Evolutionary conservation across 1,139 yeast species (phyloP).

Genomic region (Scheffersomyces titani): DNA sequence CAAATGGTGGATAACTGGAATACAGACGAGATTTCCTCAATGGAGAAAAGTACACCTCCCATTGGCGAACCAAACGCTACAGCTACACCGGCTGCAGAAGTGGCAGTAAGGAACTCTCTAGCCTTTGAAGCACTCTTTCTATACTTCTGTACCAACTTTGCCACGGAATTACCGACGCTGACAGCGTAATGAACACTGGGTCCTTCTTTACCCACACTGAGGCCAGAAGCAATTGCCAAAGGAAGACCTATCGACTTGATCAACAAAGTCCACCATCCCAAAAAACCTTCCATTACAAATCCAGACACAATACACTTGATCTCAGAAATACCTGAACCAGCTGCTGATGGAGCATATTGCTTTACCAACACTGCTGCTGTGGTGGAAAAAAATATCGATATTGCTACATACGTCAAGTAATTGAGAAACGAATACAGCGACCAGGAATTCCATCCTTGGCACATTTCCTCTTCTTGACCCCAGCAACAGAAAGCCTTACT

Average conservation of each 20-base stretch:
- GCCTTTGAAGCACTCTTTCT: conserved; percentile 50
- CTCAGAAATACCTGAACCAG: conserved; percentile 97
- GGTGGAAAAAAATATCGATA: conserved; percentile 64
- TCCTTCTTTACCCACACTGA: conserved; percentile 83
- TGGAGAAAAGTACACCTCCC: conserved; percentile 69
- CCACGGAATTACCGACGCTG: conserved; percentile 71
- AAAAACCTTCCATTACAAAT: conserved; percentile 75
- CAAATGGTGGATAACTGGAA: conserved; percentile 81
- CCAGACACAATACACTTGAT: conserved; percentile 96
- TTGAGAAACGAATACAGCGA: conserved; percentile 43
- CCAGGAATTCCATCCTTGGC: conserved; percentile 62
- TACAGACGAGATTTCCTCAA: conserved; percentile 73
- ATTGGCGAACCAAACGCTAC: conserved; percentile 76
- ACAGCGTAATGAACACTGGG: conserved; percentile 87
- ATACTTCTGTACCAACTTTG: conserved; percentile 51
- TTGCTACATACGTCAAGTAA: conserved; percentile 58
- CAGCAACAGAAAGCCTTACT: conserved; percentile 82
- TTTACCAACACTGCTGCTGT: conserved; percentile 70
- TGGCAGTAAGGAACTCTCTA: conserved; percentile 59
- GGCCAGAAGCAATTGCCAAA: conserved; percentile 78
- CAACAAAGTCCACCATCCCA: conserved; percentile 69
- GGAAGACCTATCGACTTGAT: conserved; percentile 85
- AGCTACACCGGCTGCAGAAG: conserved; percentile 72
- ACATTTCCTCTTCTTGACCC: conserved; percentile 51
- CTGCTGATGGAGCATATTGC: conserved; percentile 82